Conservation (phyloP, 371 early-diverging fungal species). For the Mortierella sp. region DNA sequence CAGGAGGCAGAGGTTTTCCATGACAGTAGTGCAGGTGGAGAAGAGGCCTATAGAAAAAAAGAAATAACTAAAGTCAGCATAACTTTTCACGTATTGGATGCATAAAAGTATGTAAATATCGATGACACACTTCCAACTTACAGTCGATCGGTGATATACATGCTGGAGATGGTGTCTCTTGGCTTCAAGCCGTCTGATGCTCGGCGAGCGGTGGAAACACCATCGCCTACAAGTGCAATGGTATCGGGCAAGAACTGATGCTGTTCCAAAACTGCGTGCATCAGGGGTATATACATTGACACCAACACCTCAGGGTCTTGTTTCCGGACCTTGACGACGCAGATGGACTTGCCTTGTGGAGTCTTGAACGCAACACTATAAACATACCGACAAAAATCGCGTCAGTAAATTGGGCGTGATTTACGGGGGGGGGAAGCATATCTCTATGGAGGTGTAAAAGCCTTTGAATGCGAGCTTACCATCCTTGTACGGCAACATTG, state of each 20-base stretch:
- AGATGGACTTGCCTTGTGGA: slow-evolving; percentile 62
- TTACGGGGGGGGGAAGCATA: background rate
- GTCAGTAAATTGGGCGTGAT: background rate
- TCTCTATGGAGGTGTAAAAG: background rate
- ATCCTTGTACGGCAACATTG: slow-evolving; percentile 68
- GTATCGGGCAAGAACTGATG: slow-evolving; percentile 82
- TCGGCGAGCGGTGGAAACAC: slow-evolving; percentile 43
- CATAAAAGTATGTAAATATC: background rate
- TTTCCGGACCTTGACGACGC: slow-evolving; percentile 65
- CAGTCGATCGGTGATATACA: slow-evolving; percentile 42
- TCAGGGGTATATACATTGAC: slow-evolving; percentile 68
- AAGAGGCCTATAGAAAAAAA: slow-evolving; percentile 19
- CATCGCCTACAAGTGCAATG: slow-evolving; percentile 72
- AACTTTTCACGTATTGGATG: background rate
- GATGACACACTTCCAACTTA: slow-evolving; percentile 3
- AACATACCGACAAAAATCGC: background rate
- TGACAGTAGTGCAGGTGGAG: slow-evolving; percentile 54
- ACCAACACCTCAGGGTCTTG: slow-evolving; percentile 67
- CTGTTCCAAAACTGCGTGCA: slow-evolving; percentile 78
- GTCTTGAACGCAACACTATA: slow-evolving; percentile 65
- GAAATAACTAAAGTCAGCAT: background rate
- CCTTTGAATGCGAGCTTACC: slow-evolving; percentile 59
- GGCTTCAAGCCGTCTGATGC: slow-evolving; percentile 48
- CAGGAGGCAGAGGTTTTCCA: slow-evolving; percentile 27
- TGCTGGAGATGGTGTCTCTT: slow-evolving; percentile 28